A percentile compares a stretch with the other conserved stretches of the same genome.
Evolutionary conservation across 2,329 filamentous ascomycete genomes (phyloP).

Genomic region (Curvularia spicifera): DNA sequence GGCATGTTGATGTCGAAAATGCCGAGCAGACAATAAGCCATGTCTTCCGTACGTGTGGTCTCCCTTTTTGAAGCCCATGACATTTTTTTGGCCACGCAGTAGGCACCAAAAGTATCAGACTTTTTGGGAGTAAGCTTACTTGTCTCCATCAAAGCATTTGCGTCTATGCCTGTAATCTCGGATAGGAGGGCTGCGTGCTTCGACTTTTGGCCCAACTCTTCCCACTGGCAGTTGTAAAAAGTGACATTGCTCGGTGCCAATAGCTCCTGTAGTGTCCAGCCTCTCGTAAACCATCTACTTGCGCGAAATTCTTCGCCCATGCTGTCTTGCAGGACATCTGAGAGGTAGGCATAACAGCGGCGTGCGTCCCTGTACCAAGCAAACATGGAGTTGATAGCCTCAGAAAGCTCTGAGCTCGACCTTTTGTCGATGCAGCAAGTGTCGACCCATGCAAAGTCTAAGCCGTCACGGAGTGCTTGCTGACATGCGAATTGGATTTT

Average conservation of each 20-base stretch:
- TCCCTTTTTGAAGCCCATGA: slow-evolving; percentile 21
- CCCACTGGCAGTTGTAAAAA: neutral
- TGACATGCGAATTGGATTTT: slow-evolving; percentile 1
- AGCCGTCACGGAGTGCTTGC: neutral
- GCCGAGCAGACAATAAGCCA: slow-evolving; percentile 42
- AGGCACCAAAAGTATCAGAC: neutral
- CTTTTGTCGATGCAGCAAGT: slow-evolving; percentile 18
- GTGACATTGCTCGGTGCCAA: neutral
- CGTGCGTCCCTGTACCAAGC: slow-evolving; percentile 5
- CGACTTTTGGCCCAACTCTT: neutral
- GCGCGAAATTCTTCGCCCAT: neutral
- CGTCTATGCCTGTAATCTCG: neutral
- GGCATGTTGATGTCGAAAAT: slow-evolving; percentile 41
- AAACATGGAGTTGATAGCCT: slow-evolving; percentile 14
- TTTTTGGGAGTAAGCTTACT: neutral
- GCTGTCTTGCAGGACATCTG: neutral
- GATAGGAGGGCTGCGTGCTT: neutral
- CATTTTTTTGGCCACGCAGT: slow-evolving; percentile 24
- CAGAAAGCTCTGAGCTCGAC: slow-evolving; percentile 11
- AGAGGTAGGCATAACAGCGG: slow-evolving; percentile 14
- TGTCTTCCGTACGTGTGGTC: slow-evolving; percentile 34
- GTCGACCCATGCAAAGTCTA: slow-evolving; percentile 12
- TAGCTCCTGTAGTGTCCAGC: slow-evolving; percentile 9
- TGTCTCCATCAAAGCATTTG: neutral
- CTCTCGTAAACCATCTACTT: slow-evolving; percentile 8